phyloP scores from a whole-genome alignment of 768 basidiomycete genomes.

The Lactifluus hygrophoroides region DNA sequence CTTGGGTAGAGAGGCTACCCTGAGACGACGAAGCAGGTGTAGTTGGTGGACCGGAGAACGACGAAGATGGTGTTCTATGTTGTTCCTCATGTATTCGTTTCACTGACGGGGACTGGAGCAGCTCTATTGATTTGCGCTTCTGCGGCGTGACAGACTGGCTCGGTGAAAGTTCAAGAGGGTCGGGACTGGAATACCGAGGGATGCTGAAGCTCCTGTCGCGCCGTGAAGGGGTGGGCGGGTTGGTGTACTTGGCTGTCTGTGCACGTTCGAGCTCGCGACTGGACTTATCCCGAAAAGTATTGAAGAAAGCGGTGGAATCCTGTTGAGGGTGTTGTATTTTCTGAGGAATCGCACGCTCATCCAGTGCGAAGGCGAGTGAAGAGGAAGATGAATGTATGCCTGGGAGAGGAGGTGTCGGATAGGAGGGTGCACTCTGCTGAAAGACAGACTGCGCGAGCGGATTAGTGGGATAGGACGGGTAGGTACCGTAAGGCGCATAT shows the following conservation, averaged over 20 bases:
- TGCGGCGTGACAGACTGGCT: slow-evolving; percentile 43
- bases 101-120: slow-evolving; percentile 50
- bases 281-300: slow-evolving; percentile 54
- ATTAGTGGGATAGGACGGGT: slow-evolving; percentile 46
- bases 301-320: slow-evolving; percentile 58
- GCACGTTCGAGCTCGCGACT: slow-evolving; percentile 33
- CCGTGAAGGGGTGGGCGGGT: slow-evolving; percentile 16
- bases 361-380: slow-evolving; percentile 68
- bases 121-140: slow-evolving; percentile 59
- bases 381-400: slow-evolving; percentile 59
- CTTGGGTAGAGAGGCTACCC: slow-evolving; percentile 5
- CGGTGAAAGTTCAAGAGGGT: slow-evolving; percentile 24
- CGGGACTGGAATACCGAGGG: slow-evolving; percentile 23
- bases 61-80: slow-evolving; percentile 18
- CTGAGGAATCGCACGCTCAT: slow-evolving; percentile 31
- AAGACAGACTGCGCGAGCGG: slow-evolving; percentile 58
- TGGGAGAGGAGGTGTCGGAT: slow-evolving; percentile 64
- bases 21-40: slow-evolving; percentile 17
- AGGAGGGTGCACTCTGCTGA: slow-evolving; percentile 55
- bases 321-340: slow-evolving; percentile 37
- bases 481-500: slow-evolving; percentile 36
- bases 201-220: slow-evolving; percentile 24
- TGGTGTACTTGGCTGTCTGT: slow-evolving; percentile 24
- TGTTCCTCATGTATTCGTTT: slow-evolving; percentile 47
- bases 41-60: slow-evolving; percentile 9